These are phyloP conservation scores for Silene vulgaris DNA, from an alignment of 179 eudicot genomes.

Conservation along the genomic window DNA sequence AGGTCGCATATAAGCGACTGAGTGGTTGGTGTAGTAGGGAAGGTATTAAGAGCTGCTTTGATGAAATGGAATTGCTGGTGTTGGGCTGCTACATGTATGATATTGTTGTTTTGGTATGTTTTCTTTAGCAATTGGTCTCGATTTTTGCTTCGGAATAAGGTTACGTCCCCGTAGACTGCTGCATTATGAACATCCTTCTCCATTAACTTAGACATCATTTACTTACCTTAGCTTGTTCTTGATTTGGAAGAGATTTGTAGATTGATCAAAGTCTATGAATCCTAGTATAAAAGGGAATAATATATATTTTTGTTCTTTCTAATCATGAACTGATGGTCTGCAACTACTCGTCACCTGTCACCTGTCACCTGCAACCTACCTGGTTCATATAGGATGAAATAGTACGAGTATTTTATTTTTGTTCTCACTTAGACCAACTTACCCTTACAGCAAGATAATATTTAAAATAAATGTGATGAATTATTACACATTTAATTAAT, in stretches of 20 bases:
- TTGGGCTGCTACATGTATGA: conserved; percentile 13
- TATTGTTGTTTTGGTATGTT: conserved; percentile 8
- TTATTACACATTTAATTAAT: too few relatives aligned
- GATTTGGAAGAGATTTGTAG: neutral
- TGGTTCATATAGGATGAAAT: too few relatives aligned
- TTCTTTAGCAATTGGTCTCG: neutral
- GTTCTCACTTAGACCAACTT: too few relatives aligned
- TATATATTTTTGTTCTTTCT: too few relatives aligned
- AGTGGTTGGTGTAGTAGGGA: neutral
- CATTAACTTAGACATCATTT: neutral
- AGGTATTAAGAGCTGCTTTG: neutral
- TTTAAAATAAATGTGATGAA: too few relatives aligned
- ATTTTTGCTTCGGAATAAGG: neutral
- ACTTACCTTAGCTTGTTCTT: neutral
- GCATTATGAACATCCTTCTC: conserved; percentile 16
- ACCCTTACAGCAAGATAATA: too few relatives aligned
- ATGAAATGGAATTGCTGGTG: conserved; percentile 2
- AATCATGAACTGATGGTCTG: too few relatives aligned
- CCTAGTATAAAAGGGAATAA: too few relatives aligned
- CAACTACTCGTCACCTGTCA: too few relatives aligned
- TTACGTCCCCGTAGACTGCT: conserved; percentile 4
- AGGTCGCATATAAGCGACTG: neutral
- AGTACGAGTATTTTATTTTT: too few relatives aligned
- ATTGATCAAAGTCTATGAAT: neutral
- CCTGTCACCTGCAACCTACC: too few relatives aligned